Base-by-base conservation (phyloP, 371 early-diverging fungal species). In the Racocetra persica region DNA sequence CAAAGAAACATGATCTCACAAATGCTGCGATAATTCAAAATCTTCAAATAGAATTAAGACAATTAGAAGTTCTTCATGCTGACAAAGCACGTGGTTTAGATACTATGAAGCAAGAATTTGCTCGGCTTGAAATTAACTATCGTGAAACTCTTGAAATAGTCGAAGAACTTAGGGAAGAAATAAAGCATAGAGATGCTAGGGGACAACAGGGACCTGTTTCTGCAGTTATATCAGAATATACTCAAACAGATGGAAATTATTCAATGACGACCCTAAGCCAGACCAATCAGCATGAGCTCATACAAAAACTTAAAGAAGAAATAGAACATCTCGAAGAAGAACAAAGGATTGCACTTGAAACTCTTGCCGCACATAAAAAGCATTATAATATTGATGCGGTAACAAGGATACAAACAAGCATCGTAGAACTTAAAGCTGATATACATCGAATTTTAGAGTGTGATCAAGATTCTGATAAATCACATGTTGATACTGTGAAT, bases 361-460 rank as follows among this genome's bases (percentile, higher is more conserved):
- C 86, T 52, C 65, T 80, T 2, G 66, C 83, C 5, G 84, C 80
- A 14, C 81, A 83, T 1, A 38, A 49, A 16, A 82, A 77, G 24
- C 57, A 86, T 20, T 82, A 86, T 20, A 51, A 75, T 18, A 69
- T 14, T 3, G 57, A 57, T 16, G 45, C 45, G 11, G 45, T 45
- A 45, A 45, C 45, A 45, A 45, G 45, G 45, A 45, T 45, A 45
- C 45, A 45, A 45, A 45, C 45, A 45, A 45, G 45, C 8, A 45
- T 45, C 45, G 45, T 45, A 45, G 45, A 45, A 45, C 45, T 45
- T 45, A 45, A 45, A 45, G 45, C 45, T 45, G 45, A 45, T 45
- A 45, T 45, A 8, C 45, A 8, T 45, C 45, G 45, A 45, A 45
- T 45, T 45, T 1, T 45, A 8, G 45, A 45, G 8, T 45, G 45